Base-by-base conservation (phyloP, 169 alveolate genomes). In the Eimeria sp. region DNA sequence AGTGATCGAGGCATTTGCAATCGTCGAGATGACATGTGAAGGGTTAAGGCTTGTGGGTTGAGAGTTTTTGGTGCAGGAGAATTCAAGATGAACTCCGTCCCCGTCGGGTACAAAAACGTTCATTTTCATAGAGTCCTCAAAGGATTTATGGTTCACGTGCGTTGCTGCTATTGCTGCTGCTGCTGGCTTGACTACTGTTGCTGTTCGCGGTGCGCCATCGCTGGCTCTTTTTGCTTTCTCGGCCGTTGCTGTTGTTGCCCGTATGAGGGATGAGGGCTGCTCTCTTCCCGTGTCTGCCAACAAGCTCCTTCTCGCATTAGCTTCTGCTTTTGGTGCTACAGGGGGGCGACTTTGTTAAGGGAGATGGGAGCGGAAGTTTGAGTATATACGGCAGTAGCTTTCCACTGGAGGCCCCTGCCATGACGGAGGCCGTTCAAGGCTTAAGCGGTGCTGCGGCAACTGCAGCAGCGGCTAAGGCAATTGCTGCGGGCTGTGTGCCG, bases 271-370 rank as follows among this genome's bases (percentile, higher is more conserved):
- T 34, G 40, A 34, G 40, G 22, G 20, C 9, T 11, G 18, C 4
- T 22, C 61, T 45, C 75, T n/a, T 6, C 88, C 11, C 49, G 40
- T 25, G 34, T 10, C 80, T 51, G 57, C 63, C 14, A 4, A 18
- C 5, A 61, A 25, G 5, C 20, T 18, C 70, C 70, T 61, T 34
- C n/a, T 61, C 70, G 70, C 70, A 61, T 61, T 90, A 22, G 16
- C 45, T 30, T 40, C 49, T 88, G 80, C 84, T 88, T 54, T 43
- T 43, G 10, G 45, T 30, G 30, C 49, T 87, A 67, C 99, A 99
- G 98, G 99, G 99, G 30, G 99, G 99, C 57, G 99, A 99, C 97
- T 98, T 99, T 95, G 99, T 99, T 86, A 98, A 97, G 95, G 99
- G 98, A 72, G 99, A 99, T 97, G 99, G 99, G 73, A 98, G 99